These are phyloP conservation scores for Fraxinus platypoda DNA, from an alignment of 305 asterid species.

Conservation along the genomic window DNA sequence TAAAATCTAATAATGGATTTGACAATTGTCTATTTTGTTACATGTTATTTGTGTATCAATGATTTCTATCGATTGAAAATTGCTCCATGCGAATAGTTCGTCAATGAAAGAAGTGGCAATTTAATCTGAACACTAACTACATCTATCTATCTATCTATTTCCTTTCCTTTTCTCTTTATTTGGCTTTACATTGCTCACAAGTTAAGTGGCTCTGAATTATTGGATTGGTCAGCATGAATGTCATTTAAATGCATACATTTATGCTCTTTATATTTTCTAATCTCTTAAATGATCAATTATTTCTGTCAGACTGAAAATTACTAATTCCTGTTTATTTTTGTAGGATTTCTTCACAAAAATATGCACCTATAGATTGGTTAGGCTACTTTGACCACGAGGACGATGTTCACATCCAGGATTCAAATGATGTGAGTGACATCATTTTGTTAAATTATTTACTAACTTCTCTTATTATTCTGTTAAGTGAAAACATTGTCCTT, in stretches of 20 bases:
- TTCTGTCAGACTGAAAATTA: not conserved
- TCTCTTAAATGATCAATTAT: not conserved
- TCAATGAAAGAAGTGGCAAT: not conserved
- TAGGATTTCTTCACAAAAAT: conserved; percentile 75
- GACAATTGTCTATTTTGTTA: not conserved
- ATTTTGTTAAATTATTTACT: conserved; percentile 9
- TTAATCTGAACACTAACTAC: not conserved
- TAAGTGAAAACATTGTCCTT: conserved; percentile 22
- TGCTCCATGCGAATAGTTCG: not conserved
- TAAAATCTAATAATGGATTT: not conserved
- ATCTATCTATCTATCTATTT: not conserved
- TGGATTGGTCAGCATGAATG: not conserved
- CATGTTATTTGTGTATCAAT: not conserved
- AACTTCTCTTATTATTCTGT: conserved; percentile 6
- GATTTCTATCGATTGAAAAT: not conserved
- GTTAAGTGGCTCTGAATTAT: not conserved
- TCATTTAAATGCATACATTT: not conserved
- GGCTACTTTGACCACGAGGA: conserved; percentile 81
- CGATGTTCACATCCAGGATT: conserved; percentile 63
- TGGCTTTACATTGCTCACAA: not conserved
- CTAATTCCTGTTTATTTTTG: conserved; percentile 18
- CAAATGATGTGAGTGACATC: conserved; percentile 65
- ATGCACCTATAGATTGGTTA: conserved; percentile 75
- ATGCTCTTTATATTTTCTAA: not conserved
- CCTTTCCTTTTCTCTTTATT: not conserved